A percentile compares a stretch with the other conserved stretches of the same genome.
Conservation (phyloP, 371 early-diverging fungal species). For the Mucor ambiguus region DNA sequence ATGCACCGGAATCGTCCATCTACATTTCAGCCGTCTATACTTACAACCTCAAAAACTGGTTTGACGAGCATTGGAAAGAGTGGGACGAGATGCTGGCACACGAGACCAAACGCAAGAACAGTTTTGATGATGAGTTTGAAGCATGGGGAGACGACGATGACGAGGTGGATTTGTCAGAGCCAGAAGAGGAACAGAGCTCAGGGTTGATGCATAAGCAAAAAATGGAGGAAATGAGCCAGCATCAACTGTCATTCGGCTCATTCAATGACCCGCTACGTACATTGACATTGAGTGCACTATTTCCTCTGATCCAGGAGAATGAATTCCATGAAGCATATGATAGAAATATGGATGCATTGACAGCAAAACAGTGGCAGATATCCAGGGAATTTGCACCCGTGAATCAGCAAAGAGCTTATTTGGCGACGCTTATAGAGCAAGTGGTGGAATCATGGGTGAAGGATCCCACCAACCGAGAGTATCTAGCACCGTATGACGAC, state of each 20-base stretch:
- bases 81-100: slow-evolving; percentile 31
- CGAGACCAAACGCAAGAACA: slow-evolving; percentile 11
- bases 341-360: slow-evolving; percentile 63
- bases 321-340: slow-evolving; percentile 48
- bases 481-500: slow-evolving; percentile 40
- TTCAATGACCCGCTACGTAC: slow-evolving; percentile 72
- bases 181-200: not conserved
- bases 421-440: slow-evolving; percentile 62
- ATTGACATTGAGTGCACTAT: slow-evolving; percentile 62
- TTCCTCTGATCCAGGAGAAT: slow-evolving; percentile 59
- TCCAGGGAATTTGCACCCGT: slow-evolving; percentile 57
- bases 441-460: slow-evolving; percentile 64
- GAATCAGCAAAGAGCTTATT: slow-evolving; percentile 57
- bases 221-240: slow-evolving; percentile 13
- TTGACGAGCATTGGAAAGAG: slow-evolving; percentile 61
- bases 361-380: slow-evolving; percentile 65
- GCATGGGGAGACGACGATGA: slow-evolving; percentile 24
- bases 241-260: slow-evolving; percentile 66
- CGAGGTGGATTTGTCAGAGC: not conserved
- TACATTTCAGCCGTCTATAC: slow-evolving; percentile 52
- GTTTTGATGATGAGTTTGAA: slow-evolving; percentile 35
- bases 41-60: slow-evolving; percentile 58
- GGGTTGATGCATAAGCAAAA: not conserved
- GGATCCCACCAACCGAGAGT: slow-evolving; percentile 49
- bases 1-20: not conserved